A percentile compares a stretch with the other conserved stretches of the same genome.
Conservation (phyloP, 129 eudicot species). For the Pittosporum tobira region DNA sequence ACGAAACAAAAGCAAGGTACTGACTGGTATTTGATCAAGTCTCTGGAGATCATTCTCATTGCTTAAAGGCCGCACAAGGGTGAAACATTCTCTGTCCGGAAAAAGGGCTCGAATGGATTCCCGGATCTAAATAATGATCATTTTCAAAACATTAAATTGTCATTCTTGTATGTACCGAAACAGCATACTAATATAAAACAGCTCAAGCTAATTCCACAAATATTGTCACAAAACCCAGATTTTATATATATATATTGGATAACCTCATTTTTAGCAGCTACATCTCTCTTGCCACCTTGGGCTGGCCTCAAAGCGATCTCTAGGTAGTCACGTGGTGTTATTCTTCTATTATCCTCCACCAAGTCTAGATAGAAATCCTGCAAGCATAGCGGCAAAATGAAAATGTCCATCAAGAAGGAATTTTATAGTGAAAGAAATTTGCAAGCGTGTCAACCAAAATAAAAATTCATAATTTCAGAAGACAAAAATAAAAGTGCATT, state of each 20-base stretch:
- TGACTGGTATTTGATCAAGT: conserved; percentile 79
- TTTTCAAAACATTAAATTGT: conserved; percentile 7
- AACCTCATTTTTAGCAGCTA: conserved; percentile 95
- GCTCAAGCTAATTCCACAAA: neutral
- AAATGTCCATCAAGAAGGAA: neutral
- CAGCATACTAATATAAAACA: neutral
- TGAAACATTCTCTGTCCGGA: conserved; percentile 95
- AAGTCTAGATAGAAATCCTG: conserved; percentile 94
- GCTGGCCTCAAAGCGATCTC: conserved; percentile 86
- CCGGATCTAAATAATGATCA: conserved; percentile 56
- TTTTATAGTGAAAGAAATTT: neutral
- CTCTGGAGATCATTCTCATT: conserved; percentile 81
- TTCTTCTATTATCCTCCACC: conserved; percentile 77
- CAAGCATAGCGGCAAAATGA: conserved; percentile 7
- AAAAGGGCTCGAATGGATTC: conserved; percentile 98
- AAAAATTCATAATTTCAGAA: neutral
- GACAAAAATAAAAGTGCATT: neutral
- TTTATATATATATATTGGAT: neutral
- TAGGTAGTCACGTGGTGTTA: conserved; percentile 95
- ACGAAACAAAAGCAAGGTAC: conserved; percentile 20
- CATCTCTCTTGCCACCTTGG: conserved; percentile 68
- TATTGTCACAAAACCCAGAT: no score
- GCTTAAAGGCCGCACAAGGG: conserved; percentile 93
- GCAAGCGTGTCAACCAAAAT: neutral
- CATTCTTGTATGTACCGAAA: conserved; percentile 11